These are phyloP conservation scores for Syncephalastrum contaminatum DNA, from an alignment of 371 early-diverging fungal species.

Conservation along the genomic window DNA sequence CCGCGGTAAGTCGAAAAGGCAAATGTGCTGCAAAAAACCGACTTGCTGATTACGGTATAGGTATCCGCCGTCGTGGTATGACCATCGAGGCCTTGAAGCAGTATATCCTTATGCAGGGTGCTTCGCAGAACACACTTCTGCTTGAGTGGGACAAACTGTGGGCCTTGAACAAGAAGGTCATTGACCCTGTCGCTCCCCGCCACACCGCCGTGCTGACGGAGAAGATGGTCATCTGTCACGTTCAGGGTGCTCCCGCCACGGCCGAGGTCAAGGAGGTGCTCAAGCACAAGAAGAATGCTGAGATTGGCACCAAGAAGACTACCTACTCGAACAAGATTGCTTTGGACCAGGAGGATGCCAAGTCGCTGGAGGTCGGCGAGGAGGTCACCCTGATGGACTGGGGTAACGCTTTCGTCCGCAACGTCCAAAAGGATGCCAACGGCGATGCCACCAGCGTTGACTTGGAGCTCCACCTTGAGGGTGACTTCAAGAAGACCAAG, in stretches of 20 bases:
- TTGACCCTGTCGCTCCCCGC: slow-evolving; percentile 95
- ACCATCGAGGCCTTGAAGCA: slow-evolving; percentile 97
- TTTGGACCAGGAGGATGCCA: slow-evolving; percentile 92
- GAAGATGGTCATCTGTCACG: slow-evolving; percentile 65
- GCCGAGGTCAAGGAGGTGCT: slow-evolving; percentile 69
- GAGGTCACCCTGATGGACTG: slow-evolving; percentile 99
- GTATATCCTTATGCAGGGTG: slow-evolving; percentile 99
- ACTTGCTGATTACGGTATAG: neutral
- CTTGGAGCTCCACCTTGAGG: slow-evolving; percentile 83
- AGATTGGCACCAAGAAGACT: slow-evolving; percentile 88
- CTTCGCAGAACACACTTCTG: slow-evolving; percentile 92
- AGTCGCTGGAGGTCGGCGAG: slow-evolving; percentile 78
- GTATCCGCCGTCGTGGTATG: slow-evolving; percentile 98
- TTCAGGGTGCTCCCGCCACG: slow-evolving; percentile 60
- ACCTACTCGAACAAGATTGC: slow-evolving; percentile 77
- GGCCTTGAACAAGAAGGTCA: slow-evolving; percentile 98
- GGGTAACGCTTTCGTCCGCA: slow-evolving; percentile 95
- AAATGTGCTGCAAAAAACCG: neutral
- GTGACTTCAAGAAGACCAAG: slow-evolving; percentile 98
- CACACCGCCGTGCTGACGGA: slow-evolving; percentile 81
- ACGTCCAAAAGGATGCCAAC: slow-evolving; percentile 53
- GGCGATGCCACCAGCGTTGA: slow-evolving; percentile 55
- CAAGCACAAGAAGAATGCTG: slow-evolving; percentile 96
- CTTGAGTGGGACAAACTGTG: slow-evolving; percentile 99
- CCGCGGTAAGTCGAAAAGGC: slow-evolving; percentile 54